These are phyloP conservation scores for Ustilago curta DNA, from an alignment of 1,284 basidiomycete genomes.

Conservation along the genomic window DNA sequence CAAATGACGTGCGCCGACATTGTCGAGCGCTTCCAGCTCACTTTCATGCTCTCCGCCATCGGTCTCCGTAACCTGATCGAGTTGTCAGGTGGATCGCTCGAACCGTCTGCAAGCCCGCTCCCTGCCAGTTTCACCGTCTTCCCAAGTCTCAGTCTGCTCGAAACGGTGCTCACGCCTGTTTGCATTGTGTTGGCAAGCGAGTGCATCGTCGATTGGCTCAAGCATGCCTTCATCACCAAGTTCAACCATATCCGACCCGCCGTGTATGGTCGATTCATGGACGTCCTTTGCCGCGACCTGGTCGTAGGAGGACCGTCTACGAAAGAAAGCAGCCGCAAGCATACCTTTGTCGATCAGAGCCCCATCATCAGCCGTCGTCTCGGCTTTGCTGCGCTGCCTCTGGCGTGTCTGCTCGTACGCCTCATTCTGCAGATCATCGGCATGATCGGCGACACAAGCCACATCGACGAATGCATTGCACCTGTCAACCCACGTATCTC, in stretches of 20 bases:
- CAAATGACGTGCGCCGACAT: conserved; percentile 92
- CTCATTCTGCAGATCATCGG: conserved; percentile 82
- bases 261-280: conserved; percentile 94
- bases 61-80: conserved; percentile 96
- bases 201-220: conserved; percentile 97
- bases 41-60: conserved; percentile 89
- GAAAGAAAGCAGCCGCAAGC: conserved; percentile 71
- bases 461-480: conserved; percentile 69
- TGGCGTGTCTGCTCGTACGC: conserved; percentile 90
- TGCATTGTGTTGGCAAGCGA: conserved; percentile 90
- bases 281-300: conserved; percentile 94
- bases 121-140: conserved; percentile 69
- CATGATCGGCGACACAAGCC: conserved; percentile 73
- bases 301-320: conserved; percentile 78
- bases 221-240: conserved; percentile 99
- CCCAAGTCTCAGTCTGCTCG: conserved; percentile 72
- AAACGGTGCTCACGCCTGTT: conserved; percentile 93
- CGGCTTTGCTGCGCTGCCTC: conserved; percentile 91
- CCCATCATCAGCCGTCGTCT: conserved; percentile 92
- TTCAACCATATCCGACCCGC: conserved; percentile 88
- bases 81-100: conserved; percentile 76
- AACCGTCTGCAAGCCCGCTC: conserved; percentile 74
- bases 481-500: conserved; percentile 25
- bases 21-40: conserved; percentile 94
- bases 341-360: conserved; percentile 92